Evolutionary conservation across 106 monocot species (phyloP).

Genomic region (Acorus gramineus): DNA sequence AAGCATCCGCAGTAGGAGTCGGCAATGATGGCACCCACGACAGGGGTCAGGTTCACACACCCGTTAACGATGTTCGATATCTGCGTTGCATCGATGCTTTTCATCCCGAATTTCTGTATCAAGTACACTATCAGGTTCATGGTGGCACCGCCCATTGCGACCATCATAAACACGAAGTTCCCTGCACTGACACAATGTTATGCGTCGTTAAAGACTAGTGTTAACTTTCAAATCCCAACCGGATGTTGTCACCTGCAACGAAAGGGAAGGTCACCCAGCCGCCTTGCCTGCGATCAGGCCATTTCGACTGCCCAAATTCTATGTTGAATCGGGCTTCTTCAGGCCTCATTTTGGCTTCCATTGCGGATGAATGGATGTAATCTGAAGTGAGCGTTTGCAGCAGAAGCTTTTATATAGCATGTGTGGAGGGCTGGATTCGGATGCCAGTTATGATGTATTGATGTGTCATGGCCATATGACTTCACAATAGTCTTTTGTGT

Average conservation of each 20-base stretch:
- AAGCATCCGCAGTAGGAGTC: constrained; percentile 61
- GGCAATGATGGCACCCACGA: constrained; percentile 47
- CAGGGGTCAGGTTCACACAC: constrained; percentile 39
- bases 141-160: constrained; percentile 26
- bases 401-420: no score
- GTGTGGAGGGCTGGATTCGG: no score
- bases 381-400: no score
- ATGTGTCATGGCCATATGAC: no score
- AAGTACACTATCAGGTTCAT: constrained; percentile 57
- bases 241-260: constrained; percentile 21
- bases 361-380: no score
- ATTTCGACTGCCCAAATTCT: background rate
- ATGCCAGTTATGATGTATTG: no score
- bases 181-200: constrained; percentile 6
- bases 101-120: constrained; percentile 44
- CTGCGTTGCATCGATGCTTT: constrained; percentile 54
- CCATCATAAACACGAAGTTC: constrained; percentile 15
- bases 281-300: constrained; percentile 11
- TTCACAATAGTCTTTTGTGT: no score
- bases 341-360: no score
- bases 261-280: constrained; percentile 64
- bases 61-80: constrained; percentile 43
- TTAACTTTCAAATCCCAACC: background rate
- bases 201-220: no score
- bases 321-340: no score